Evolutionary conservation across 257 asterid genomes (phyloP).

Genomic region (Nicotiana tomentosiformis): DNA sequence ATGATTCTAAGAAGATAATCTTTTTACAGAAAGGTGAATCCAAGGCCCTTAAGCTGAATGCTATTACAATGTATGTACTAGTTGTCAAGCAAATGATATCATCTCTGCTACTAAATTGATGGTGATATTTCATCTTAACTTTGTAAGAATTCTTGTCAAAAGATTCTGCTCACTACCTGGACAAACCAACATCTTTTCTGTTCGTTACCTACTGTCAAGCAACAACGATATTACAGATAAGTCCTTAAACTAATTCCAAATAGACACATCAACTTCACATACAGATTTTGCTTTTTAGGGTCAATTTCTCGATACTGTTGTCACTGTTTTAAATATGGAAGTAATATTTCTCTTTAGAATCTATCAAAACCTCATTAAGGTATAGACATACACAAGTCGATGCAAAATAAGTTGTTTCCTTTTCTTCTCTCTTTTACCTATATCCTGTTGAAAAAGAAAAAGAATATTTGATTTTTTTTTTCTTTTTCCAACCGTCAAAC

Average conservation of each 20-base stretch:
- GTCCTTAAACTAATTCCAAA: background rate
- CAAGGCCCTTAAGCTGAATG: background rate
- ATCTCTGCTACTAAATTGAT: background rate
- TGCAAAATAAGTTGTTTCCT: background rate
- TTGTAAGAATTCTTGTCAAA: background rate
- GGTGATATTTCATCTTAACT: background rate
- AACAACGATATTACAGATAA: background rate
- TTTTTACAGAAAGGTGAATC: background rate
- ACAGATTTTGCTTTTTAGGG: background rate
- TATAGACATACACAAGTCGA: background rate
- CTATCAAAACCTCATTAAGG: background rate
- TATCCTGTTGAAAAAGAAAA: background rate
- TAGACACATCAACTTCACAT: background rate
- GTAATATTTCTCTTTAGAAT: background rate
- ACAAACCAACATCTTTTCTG: background rate
- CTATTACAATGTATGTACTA: background rate
- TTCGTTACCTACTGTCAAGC: background rate
- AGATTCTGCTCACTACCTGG: background rate
- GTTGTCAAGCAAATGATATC: background rate
- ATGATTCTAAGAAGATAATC: slow-evolving; percentile 4
- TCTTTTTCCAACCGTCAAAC: background rate
- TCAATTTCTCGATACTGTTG: background rate
- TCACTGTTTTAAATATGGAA: background rate
- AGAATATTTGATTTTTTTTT: no score
- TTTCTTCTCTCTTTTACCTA: background rate